Evolutionary conservation across 345 rosid species (phyloP), one percentile per base, ranked within the genome.

Genomic region (Bruguiera parviflora): DNA sequence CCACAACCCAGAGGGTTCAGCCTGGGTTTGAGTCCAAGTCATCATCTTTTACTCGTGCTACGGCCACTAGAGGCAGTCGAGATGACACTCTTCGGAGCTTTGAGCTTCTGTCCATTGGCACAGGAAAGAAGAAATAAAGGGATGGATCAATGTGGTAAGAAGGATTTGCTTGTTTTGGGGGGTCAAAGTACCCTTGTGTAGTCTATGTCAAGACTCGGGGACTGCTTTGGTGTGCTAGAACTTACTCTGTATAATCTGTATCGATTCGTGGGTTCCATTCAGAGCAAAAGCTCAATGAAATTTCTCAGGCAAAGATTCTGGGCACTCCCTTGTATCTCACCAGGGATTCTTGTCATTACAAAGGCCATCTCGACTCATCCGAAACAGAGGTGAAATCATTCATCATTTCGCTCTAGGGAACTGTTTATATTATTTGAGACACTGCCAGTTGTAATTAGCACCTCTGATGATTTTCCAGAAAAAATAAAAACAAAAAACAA

Each of bases 11-110:
- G 29, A 84, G 95, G 71, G 59, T 74, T 61, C 92, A 84, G 63
- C 90, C 92, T 53, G 88, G 88, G 18, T 68, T 75, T 4, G 96
- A 86, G 63, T 67, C 85, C n/a, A 86, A 81, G 72, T 81, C 86
- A 33, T 66, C 82, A 1, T 67, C 89, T 4, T 77, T 82, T 71
- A 65, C 82, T 24, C 96, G 91, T 57, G 81, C 78, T 8, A 61
- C 81, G 6, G 66, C 80, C 39, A 61, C 84, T 39, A 88, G 84
- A 82, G 81, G 82, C 47, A 73, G 62, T 58, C 81, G 82, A 5
- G 87, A 86, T 61, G 90, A 88, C 65, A 78, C 79, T 13, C 66
- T 88, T 13, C 74, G 85, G 77, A 88, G 86, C 83, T 85, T 90
- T 55, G 93, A 90, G 77, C 82, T 81, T 31, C 86, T 90, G 27